These are phyloP conservation scores for Verruconis gallopava DNA, from an alignment of 2,329 filamentous ascomycete species.

Conservation along the genomic window DNA sequence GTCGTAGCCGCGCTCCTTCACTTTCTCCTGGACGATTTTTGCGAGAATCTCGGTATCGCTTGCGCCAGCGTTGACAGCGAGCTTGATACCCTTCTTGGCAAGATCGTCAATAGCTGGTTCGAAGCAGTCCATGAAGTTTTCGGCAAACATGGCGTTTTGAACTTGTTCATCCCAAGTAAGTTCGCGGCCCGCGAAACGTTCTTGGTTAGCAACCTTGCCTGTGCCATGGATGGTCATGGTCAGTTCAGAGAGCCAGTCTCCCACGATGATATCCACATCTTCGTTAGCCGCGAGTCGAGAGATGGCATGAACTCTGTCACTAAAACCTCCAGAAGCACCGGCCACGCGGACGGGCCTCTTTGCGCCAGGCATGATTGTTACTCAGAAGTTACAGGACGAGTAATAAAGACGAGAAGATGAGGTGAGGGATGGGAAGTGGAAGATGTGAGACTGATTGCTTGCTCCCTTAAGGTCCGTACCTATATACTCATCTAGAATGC, in stretches of 20 bases:
- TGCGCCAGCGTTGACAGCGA: conserved; percentile 30
- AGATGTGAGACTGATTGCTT: no score
- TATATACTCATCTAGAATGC: no score
- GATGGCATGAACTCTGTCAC: conserved; percentile 31
- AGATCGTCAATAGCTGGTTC: conserved; percentile 27
- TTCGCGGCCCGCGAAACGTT: conserved; percentile 8
- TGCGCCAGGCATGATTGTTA: neutral
- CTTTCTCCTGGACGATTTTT: conserved; percentile 16
- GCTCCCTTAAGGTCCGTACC: no score
- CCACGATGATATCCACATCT: conserved; percentile 20
- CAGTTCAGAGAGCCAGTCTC: conserved; percentile 12
- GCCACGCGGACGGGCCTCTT: conserved; percentile 28
- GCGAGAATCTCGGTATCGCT: conserved; percentile 22
- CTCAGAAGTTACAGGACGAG: no score
- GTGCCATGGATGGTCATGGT: conserved; percentile 14
- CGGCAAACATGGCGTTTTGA: conserved; percentile 17
- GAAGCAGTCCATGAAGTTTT: conserved; percentile 24
- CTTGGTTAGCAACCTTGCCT: conserved; percentile 14
- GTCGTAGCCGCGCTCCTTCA: conserved; percentile 19
- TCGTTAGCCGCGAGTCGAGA: conserved; percentile 27
- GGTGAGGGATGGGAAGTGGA: no score
- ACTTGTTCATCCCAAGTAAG: conserved; percentile 8
- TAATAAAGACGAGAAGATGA: no score
- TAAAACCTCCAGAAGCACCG: conserved; percentile 32
- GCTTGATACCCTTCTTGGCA: conserved; percentile 22